Percentiles rank a stretch among this genome's conserved stretches.
Conservation (phyloP, 2,329 filamentous ascomycete genomes). For the Tolypocladium tropicale region DNA sequence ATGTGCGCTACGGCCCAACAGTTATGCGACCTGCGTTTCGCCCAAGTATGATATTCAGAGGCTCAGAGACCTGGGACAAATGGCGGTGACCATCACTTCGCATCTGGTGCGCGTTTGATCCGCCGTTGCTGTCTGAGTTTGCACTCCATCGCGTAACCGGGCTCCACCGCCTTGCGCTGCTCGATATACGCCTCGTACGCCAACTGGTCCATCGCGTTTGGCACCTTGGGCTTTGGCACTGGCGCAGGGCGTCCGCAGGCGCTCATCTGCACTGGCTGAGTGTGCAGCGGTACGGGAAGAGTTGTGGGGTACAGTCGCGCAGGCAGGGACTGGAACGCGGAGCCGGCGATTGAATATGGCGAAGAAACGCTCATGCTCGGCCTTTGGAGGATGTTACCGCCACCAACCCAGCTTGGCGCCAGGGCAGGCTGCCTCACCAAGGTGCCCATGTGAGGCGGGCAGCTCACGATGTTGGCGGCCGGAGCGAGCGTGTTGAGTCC, state of each 20-base stretch:
- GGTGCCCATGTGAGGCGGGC: not conserved
- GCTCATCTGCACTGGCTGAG: not conserved
- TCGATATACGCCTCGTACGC: constrained; percentile 38
- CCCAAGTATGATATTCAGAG: not conserved
- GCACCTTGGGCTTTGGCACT: constrained; percentile 29
- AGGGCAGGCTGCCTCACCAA: not conserved
- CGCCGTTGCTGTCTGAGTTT: constrained; percentile 31
- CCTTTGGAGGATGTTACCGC: not conserved
- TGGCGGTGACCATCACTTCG: not conserved
- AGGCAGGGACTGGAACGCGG: not conserved
- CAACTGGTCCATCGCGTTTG: constrained; percentile 30
- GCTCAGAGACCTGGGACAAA: no score
- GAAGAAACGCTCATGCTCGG: not conserved
- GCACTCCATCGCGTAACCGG: constrained; percentile 36
- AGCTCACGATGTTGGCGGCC: not conserved
- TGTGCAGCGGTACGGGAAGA: not conserved
- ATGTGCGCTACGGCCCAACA: not conserved
- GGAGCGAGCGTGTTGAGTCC: not conserved
- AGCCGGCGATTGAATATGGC: not conserved
- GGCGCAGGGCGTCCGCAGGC: not conserved
- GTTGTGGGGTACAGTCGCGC: not conserved
- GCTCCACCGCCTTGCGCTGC: constrained; percentile 36
- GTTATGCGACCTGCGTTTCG: not conserved
- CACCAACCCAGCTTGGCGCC: not conserved
- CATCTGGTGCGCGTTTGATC: constrained; percentile 14